Base-by-base conservation (phyloP, 2,329 filamentous ascomycete species). In the Xylaria sp. region DNA sequence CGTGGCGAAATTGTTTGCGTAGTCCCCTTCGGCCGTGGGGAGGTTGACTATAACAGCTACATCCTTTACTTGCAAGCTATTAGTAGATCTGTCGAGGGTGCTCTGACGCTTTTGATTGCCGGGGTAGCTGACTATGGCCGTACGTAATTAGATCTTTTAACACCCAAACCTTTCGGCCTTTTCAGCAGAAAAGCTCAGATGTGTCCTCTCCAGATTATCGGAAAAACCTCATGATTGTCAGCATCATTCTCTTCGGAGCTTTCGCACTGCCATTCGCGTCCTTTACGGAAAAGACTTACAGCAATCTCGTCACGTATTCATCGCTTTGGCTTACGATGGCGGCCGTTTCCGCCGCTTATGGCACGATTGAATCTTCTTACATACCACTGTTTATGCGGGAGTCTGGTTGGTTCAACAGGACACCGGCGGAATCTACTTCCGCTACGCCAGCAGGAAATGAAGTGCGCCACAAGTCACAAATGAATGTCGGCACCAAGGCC, bases 1-100 rank as follows among this genome's bases (percentile, higher is more conserved):
- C 65, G 65, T 15, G 68, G 68, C 52, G 32, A 46, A 23, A 70
- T 70, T 41, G 46, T 67, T 45, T 70, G 68, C 13, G 66, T 65
- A 9, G 66, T 70, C 8, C 68, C 62, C 7, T 70, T 70, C n/a
- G 68, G 68, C 13, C 30, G 45, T 7, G 52, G 62, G 8, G 65
- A 68, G 59, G 68, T 70, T 20, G 66, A 70, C 55, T 70, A 70
- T 23, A 68, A 68, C 25, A 70, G 65, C 41, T 70, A 69, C 20
- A 67, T 61, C 34, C 66, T 70, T 18, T 70, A 70, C 41, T 43
- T 70, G 4, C 34, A 64, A 32, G 63, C 66, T 1, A 69, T 70
- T n/a, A 64, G 62, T 28, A 53, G 66, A 43, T 65, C 66, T 7
- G 39, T 70, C 8, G 69, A 70, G 30, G 69, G 62, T 30, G 63